These are phyloP conservation scores for Nitzschia palea DNA, from an alignment of 108 stramenopile species.

Conservation along the genomic window DNA sequence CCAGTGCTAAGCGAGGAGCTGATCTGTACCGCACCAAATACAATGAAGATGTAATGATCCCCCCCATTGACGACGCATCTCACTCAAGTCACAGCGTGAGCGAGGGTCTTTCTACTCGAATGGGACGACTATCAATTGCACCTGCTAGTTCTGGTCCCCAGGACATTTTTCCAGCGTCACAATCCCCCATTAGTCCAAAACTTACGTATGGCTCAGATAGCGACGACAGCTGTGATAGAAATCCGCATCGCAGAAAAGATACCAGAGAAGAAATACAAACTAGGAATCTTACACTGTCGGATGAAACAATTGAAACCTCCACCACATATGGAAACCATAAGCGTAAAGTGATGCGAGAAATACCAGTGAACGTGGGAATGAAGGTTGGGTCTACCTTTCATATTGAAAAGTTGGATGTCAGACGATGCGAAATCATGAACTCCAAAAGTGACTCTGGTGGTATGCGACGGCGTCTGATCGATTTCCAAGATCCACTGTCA, in stretches of 20 bases:
- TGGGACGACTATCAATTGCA: conserved; percentile 22
- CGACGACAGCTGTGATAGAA: background rate
- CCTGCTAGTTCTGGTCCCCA: conserved; percentile 9
- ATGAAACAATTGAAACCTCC: conserved; percentile 17
- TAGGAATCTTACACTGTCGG: background rate
- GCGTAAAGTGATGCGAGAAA: conserved; percentile 17
- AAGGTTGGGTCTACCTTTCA: conserved; percentile 32
- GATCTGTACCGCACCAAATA: conserved; percentile 19
- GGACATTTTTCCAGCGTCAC: conserved; percentile 25
- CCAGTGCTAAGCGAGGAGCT: conserved; percentile 41
- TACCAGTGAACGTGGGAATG: conserved; percentile 17
- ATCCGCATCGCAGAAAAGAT: background rate
- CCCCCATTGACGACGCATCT: background rate
- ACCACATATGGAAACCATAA: background rate
- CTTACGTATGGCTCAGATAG: conserved; percentile 24
- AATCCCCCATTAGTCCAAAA: conserved; percentile 36
- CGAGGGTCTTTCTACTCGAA: conserved; percentile 1
- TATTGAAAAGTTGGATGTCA: conserved; percentile 35
- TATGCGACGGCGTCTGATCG: conserved; percentile 3
- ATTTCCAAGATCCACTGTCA: conserved; percentile 32
- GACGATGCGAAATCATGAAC: background rate
- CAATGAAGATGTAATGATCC: background rate
- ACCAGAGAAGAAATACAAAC: background rate
- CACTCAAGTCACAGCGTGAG: background rate
- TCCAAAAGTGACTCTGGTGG: background rate